Evolutionary conservation across 371 early-diverging fungal genomes (phyloP).

Genomic region (Mortierella sp.): DNA sequence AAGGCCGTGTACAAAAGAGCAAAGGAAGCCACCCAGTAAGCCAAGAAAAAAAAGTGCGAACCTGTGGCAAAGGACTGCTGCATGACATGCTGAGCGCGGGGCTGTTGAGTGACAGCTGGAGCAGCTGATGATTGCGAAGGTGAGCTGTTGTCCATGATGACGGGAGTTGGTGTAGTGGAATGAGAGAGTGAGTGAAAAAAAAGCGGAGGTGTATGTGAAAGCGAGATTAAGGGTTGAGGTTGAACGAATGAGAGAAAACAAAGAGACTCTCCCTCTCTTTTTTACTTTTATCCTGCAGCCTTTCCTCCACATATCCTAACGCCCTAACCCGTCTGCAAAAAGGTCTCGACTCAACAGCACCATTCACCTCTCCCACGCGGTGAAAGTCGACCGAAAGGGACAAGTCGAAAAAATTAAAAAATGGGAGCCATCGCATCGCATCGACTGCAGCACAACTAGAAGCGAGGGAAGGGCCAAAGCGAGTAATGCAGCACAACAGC

Average conservation of each 20-base stretch:
- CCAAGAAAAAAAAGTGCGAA: not conserved
- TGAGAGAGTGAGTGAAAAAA: not conserved
- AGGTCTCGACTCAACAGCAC: not conserved
- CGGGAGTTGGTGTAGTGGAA: not conserved
- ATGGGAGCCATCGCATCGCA: not conserved
- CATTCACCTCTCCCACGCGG: not conserved
- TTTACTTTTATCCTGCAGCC: not conserved
- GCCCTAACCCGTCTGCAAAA: not conserved
- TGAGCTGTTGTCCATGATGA: not conserved
- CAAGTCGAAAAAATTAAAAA: not conserved
- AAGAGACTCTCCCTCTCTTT: not conserved
- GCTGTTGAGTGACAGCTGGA: slow-evolving; percentile 9
- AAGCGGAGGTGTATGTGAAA: not conserved
- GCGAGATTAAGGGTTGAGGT: not conserved
- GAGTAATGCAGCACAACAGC: not conserved
- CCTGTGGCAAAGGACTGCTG: slow-evolving; percentile 22
- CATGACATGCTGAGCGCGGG: slow-evolving; percentile 18
- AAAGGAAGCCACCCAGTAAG: not conserved
- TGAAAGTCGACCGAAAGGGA: not conserved
- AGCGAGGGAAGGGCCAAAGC: not conserved
- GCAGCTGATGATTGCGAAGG: not conserved
- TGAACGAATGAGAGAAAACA: not conserved
- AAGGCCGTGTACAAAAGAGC: not conserved
- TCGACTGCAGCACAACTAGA: not conserved
- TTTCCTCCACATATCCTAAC: not conserved